Conservation (phyloP, 306 rosid species). For the Styphnolobium japonicum region DNA sequence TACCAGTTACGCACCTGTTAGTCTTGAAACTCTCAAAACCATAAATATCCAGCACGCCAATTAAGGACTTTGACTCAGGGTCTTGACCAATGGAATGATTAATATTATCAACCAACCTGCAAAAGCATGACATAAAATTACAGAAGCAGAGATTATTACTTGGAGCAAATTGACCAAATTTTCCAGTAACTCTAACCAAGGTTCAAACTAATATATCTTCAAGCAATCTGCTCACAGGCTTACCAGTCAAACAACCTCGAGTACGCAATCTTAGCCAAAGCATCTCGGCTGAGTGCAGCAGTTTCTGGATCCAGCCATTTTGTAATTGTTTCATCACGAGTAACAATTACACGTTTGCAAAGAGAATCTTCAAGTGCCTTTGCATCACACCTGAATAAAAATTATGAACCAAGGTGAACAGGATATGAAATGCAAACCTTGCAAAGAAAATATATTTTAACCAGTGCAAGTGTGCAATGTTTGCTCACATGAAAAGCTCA, state of each 20-base stretch:
- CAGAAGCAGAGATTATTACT: not conserved
- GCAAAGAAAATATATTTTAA: not conserved
- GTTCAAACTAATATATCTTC: conserved; percentile 5
- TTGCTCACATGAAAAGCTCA: conserved; percentile 73
- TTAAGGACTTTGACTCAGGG: conserved; percentile 71
- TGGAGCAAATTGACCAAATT: conserved; percentile 2
- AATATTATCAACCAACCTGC: conserved; percentile 85
- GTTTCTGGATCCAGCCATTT: conserved; percentile 88
- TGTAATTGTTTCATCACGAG: conserved; percentile 90
- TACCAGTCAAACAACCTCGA: conserved; percentile 93
- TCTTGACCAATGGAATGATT: conserved; percentile 90
- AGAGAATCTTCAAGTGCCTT: conserved; percentile 91
- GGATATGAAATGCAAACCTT: conserved; percentile 28
- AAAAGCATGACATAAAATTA: conserved; percentile 31
- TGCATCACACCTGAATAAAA: conserved; percentile 73
- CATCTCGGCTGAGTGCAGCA: conserved; percentile 88
- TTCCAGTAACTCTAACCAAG: conserved; percentile 16
- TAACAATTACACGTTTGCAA: conserved; percentile 89
- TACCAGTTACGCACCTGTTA: conserved; percentile 83
- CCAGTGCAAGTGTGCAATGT: conserved; percentile 3
- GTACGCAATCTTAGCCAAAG: conserved; percentile 83
- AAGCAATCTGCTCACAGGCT: conserved; percentile 24
- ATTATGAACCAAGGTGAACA: conserved; percentile 2
- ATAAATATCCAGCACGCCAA: conserved; percentile 95
- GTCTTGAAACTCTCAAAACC: conserved; percentile 98